Evolutionary conservation across 1,139 yeast species (phyloP).

Genomic region (Taphrina confusa): DNA sequence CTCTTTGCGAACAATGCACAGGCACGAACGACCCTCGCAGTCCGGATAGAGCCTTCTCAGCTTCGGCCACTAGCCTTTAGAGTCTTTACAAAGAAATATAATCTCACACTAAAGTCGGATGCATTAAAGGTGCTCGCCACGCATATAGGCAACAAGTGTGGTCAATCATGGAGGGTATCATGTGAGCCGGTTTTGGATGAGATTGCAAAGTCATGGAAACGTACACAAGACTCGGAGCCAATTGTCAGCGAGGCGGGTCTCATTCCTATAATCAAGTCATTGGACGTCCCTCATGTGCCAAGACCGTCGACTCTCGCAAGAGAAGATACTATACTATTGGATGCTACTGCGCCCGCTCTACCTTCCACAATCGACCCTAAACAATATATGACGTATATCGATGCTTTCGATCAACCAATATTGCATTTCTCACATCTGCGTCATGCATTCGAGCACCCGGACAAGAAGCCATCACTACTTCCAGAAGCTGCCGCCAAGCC

Average conservation of each 20-base stretch:
- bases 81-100: slow-evolving; percentile 85
- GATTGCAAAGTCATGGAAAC: slow-evolving; percentile 78
- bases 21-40: slow-evolving; percentile 54
- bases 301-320: slow-evolving; percentile 32
- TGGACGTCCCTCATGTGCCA: slow-evolving; percentile 34
- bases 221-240: slow-evolving; percentile 36
- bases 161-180: slow-evolving; percentile 79
- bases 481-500: slow-evolving; percentile 41
- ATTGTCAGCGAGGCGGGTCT: slow-evolving; percentile 34
- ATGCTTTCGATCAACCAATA: slow-evolving; percentile 66
- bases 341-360: slow-evolving; percentile 3
- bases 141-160: slow-evolving; percentile 71
- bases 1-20: slow-evolving; percentile 18
- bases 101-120: slow-evolving; percentile 81
- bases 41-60: slow-evolving; percentile 73
- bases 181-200: slow-evolving; percentile 74
- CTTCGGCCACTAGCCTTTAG: slow-evolving; percentile 90
- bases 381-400: slow-evolving; percentile 50
- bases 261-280: slow-evolving; percentile 33
- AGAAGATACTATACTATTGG: slow-evolving; percentile 19
- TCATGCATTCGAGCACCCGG: slow-evolving; percentile 57
- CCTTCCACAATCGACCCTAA: slow-evolving; percentile 18
- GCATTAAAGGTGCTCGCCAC: slow-evolving; percentile 75
- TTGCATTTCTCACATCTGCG: slow-evolving; percentile 65
- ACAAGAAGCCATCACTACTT: slow-evolving; percentile 39